These are phyloP conservation scores for Akanthomyces uredinophilus DNA, from an alignment of 2,329 filamentous ascomycete genomes.

Conservation along the genomic window DNA sequence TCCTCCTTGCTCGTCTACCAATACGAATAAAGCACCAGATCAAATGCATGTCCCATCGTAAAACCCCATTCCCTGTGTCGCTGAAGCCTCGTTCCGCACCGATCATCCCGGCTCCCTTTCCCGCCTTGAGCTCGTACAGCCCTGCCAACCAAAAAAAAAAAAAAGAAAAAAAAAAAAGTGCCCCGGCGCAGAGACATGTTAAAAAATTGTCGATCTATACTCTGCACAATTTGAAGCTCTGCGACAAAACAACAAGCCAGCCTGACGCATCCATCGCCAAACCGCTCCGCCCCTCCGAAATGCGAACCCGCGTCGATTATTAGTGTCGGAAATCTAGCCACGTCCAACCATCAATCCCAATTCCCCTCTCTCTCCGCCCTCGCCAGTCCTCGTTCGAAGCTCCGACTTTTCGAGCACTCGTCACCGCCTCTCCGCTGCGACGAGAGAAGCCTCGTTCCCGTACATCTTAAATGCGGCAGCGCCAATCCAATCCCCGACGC, in stretches of 20 bases:
- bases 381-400: too few species aligned
- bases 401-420: neutral
- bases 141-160: neutral
- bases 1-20: too few species aligned
- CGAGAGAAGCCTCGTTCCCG: neutral
- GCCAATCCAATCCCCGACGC: neutral
- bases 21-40: neutral
- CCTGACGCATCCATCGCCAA: neutral
- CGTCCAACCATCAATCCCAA: neutral
- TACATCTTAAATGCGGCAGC: conserved; percentile 11
- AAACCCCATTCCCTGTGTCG: neutral
- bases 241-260: neutral
- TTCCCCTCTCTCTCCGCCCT: neutral
- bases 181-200: neutral
- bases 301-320: conserved; percentile 2
- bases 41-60: too few species aligned
- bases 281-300: neutral
- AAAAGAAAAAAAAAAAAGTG: neutral
- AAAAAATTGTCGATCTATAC: neutral
- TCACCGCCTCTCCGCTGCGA: neutral
- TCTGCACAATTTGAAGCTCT: neutral
- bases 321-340: neutral
- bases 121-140: neutral
- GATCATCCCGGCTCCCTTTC: neutral
- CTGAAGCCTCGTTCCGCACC: conserved; percentile 1